These are phyloP conservation scores for Chondrostereum purpureum DNA, from an alignment of 1,284 basidiomycete genomes.

Conservation along the genomic window DNA sequence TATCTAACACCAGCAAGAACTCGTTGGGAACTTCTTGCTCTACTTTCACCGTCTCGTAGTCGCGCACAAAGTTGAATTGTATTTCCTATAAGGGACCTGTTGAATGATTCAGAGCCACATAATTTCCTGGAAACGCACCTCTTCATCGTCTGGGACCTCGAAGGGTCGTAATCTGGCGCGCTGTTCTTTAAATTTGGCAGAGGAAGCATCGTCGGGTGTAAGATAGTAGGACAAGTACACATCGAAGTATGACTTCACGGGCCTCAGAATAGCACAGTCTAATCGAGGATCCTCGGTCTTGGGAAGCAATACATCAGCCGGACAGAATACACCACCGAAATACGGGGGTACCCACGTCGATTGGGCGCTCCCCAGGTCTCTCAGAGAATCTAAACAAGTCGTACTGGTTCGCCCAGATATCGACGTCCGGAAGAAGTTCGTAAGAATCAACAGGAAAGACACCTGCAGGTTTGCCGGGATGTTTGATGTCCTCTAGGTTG, in stretches of 20 bases:
- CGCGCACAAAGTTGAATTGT: slow-evolving; percentile 67
- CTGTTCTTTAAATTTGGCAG: slow-evolving; percentile 50
- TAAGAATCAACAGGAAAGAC: slow-evolving; percentile 79
- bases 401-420: slow-evolving; percentile 87
- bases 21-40: slow-evolving; percentile 82
- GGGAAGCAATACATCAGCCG: slow-evolving; percentile 7
- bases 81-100: slow-evolving; percentile 39
- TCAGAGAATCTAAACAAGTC: slow-evolving; percentile 87
- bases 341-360: slow-evolving; percentile 42
- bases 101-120: slow-evolving; percentile 2
- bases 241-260: slow-evolving; percentile 81
- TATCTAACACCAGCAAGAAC: slow-evolving; percentile 71
- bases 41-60: slow-evolving; percentile 79
- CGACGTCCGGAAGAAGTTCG: slow-evolving; percentile 81
- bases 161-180: slow-evolving; percentile 34
- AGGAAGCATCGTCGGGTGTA: slow-evolving; percentile 70
- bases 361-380: slow-evolving; percentile 69
- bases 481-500: slow-evolving; percentile 53
- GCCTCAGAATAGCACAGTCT: slow-evolving; percentile 80
- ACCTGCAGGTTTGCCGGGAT: slow-evolving; percentile 69
- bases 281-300: slow-evolving; percentile 71
- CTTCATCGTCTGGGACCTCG: slow-evolving; percentile 42
- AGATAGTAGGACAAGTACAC: slow-evolving; percentile 88
- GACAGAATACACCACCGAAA: not conserved
- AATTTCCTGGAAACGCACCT: slow-evolving; percentile 35